A percentile compares a stretch with the other conserved stretches of the same genome.
These are phyloP conservation scores for Talaromyces sp. DNA, from an alignment of 2,329 filamentous ascomycete species.

Conservation along the genomic window DNA sequence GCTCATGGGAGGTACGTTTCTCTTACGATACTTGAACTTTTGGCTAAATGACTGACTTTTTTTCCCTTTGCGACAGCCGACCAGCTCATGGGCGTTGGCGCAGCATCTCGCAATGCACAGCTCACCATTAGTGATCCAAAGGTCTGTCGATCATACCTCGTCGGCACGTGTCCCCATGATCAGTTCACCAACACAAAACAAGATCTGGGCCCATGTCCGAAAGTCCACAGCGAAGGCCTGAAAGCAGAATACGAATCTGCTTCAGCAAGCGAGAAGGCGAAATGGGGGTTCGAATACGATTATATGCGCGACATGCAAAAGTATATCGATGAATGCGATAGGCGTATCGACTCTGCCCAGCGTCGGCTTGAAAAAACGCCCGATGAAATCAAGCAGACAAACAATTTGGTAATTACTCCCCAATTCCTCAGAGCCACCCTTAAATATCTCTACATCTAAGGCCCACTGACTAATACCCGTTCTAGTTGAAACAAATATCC, in stretches of 20 bases:
- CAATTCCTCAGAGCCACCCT: neutral
- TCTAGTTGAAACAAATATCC: constrained; percentile 70
- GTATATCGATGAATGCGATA: constrained; percentile 95
- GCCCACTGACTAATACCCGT: neutral
- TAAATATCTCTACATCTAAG: neutral
- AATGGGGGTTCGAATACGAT: constrained; percentile 90
- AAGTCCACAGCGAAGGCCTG: constrained; percentile 79
- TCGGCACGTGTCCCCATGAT: constrained; percentile 92
- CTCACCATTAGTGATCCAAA: constrained; percentile 86
- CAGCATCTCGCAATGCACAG: constrained; percentile 68
- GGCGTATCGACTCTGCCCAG: constrained; percentile 86
- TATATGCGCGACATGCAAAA: constrained; percentile 94
- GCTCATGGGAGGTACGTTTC: constrained; percentile 55
- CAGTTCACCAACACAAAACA: constrained; percentile 99
- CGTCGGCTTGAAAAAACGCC: constrained; percentile 91
- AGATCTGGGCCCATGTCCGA: constrained; percentile 84
- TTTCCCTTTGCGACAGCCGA: constrained; percentile 37
- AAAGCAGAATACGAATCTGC: constrained; percentile 84
- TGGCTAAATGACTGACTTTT: constrained; percentile 14
- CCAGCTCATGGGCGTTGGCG: constrained; percentile 72
- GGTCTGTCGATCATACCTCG: constrained; percentile 90
- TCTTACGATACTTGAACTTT: neutral
- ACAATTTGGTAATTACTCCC: constrained; percentile 57
- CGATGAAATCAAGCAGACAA: constrained; percentile 94
- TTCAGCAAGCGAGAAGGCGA: constrained; percentile 63